Conservation (phyloP, 1,284 basidiomycete species). For the Cerioporus squamosus region DNA sequence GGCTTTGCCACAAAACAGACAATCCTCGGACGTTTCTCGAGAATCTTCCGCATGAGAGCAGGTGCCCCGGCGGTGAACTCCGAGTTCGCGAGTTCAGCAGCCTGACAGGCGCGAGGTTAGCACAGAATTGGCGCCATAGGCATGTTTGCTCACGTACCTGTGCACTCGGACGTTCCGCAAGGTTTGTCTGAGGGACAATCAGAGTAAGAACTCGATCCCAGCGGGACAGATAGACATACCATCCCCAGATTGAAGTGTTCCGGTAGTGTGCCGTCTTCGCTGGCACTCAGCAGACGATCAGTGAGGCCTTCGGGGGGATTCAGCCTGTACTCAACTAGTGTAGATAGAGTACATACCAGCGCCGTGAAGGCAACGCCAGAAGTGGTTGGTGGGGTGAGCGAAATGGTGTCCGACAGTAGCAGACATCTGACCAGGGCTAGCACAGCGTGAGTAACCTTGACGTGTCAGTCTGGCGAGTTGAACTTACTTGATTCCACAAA, state of each 20-base stretch:
- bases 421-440: conserved; percentile 62
- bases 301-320: conserved; percentile 21
- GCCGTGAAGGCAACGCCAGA: conserved; percentile 62
- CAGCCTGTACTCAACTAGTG: not conserved
- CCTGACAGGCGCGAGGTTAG: conserved; percentile 12
- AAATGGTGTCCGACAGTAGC: conserved; percentile 73
- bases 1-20: conserved; percentile 77
- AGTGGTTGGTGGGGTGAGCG: conserved; percentile 72
- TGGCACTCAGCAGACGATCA: conserved; percentile 23
- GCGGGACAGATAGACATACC: conserved; percentile 14
- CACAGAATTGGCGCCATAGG: not conserved
- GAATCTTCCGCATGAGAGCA: conserved; percentile 59
- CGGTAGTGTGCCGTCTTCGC: conserved; percentile 32
- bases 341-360: conserved; percentile 44
- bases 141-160: conserved; percentile 20
- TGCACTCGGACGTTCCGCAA: conserved; percentile 33
- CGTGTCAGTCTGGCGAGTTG: not conserved
- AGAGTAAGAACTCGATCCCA: not conserved
- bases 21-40: conserved; percentile 54
- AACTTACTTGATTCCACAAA: conserved; percentile 38
- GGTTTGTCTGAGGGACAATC: conserved; percentile 28
- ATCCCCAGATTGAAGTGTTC: conserved; percentile 30
- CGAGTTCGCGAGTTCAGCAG: conserved; percentile 27
- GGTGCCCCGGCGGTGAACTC: conserved; percentile 34
- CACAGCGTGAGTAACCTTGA: not conserved